Evolutionary conservation across 768 basidiomycete species (phyloP).

Genomic region (Mycena albidolilacea): DNA sequence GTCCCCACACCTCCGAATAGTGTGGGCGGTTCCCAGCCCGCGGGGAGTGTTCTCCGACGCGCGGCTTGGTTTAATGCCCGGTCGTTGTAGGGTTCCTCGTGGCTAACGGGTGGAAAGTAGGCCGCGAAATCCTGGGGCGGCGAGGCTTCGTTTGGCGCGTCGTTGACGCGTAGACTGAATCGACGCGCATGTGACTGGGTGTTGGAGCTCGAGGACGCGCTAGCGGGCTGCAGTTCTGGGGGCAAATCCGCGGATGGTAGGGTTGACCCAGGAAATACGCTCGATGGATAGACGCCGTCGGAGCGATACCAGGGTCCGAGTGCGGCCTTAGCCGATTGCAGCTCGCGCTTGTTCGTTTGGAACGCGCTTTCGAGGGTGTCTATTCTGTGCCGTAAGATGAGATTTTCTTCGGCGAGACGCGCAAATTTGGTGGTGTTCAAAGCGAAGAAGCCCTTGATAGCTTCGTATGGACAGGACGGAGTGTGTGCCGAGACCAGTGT

Average conservation of each 20-base stretch:
- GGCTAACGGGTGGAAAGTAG: conserved; percentile 52
- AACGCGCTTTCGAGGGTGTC: conserved; percentile 71
- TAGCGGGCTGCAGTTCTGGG: conserved; percentile 41
- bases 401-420: conserved; percentile 74
- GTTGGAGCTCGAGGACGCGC: conserved; percentile 35
- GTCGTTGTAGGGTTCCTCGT: conserved; percentile 11
- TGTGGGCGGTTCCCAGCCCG: conserved; percentile 35
- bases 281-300: conserved; percentile 43
- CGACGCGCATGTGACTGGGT: conserved; percentile 49
- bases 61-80: conserved; percentile 16
- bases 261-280: conserved; percentile 30
- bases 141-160: conserved; percentile 20
- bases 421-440: conserved; percentile 57
- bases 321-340: conserved; percentile 66
- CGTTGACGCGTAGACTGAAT: conserved; percentile 52
- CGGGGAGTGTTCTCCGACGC: conserved; percentile 33
- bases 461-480: conserved; percentile 68
- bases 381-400: conserved; percentile 70
- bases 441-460: conserved; percentile 72
- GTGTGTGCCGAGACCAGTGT: conserved; percentile 55
- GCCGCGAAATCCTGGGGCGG: conserved; percentile 44
- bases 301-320: conserved; percentile 77
- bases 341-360: conserved; percentile 67
- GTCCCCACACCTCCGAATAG: conserved; percentile 34
- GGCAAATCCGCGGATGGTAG: conserved; percentile 44